Evolutionary conservation across 78 protist genomes (phyloP).

Genomic region (Protostelium mycophagum): DNA sequence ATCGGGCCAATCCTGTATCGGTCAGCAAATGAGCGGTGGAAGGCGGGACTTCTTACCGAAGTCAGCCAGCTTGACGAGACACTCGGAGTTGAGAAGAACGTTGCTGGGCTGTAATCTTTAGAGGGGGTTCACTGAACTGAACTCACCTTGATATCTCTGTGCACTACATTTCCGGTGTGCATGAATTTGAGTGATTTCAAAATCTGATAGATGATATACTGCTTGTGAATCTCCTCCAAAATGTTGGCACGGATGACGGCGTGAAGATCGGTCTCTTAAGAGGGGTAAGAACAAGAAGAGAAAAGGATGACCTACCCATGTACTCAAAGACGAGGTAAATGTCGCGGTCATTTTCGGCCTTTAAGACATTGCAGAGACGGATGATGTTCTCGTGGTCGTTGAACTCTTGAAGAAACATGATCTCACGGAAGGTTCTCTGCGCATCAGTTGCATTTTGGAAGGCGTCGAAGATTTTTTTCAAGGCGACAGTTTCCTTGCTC

Average conservation of each 20-base stretch:
- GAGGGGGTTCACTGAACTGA: not conserved
- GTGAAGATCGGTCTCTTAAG: slow-evolving; percentile 92
- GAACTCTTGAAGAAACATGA: slow-evolving; percentile 91
- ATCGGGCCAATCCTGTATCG: slow-evolving; percentile 40
- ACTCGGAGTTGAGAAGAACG: slow-evolving; percentile 91
- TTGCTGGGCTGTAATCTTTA: slow-evolving; percentile 85
- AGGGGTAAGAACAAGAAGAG: not conserved
- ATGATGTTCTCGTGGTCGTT: slow-evolving; percentile 90
- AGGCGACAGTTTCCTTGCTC: slow-evolving; percentile 84
- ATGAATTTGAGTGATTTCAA: slow-evolving; percentile 90
- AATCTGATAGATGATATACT: slow-evolving; percentile 92
- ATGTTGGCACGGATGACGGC: slow-evolving; percentile 96
- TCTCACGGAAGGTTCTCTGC: slow-evolving; percentile 97
- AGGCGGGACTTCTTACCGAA: slow-evolving; percentile 77
- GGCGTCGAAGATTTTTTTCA: slow-evolving; percentile 98
- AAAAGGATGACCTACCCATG: slow-evolving; percentile 64
- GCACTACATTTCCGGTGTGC: slow-evolving; percentile 92
- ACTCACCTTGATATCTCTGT: slow-evolving; percentile 85
- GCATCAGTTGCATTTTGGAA: slow-evolving; percentile 98
- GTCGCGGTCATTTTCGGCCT: slow-evolving; percentile 96
- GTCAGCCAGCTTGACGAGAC: slow-evolving; percentile 93
- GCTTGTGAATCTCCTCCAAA: slow-evolving; percentile 95
- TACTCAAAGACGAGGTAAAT: slow-evolving; percentile 96
- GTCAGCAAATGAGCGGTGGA: not conserved
- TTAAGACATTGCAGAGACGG: slow-evolving; percentile 77